Base-by-base conservation (phyloP, 116 monocot genomes). In the Cymodocea nodosa region DNA sequence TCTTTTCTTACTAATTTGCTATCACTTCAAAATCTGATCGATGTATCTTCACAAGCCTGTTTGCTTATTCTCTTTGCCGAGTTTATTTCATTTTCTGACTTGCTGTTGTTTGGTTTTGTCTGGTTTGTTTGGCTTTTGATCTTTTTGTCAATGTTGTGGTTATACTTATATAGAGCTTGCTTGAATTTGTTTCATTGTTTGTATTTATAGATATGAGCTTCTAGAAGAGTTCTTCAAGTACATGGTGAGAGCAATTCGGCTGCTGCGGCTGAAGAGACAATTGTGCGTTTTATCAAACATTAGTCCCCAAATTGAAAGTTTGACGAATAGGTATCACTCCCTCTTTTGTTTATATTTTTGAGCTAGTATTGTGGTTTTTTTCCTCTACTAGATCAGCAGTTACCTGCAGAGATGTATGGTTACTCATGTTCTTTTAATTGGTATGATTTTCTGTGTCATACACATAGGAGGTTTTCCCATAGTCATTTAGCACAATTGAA, bases 401-500 rank as follows among this genome's bases (percentile, higher is more conserved):
- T 56, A 56, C 22, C 22, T 56, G 18, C 20, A 20, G 23, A 23
- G 35, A 10, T 60, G 16, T 7, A 13, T 65, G 7, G 57, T 67
- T 67, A 16, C 24, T 54, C 7, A 16, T 63, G 35, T 44, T n/a
- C 20, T 48, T 68, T 35, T 52, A 54, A 53, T 37, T 34, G 52
- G 35, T 6, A 16, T 39, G 24, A 0, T 39, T 24, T 18, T 5
- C 11, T 24, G 49, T 50, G 2, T 70, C 2, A 35, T 44, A 48
- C 52, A 23, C 52, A 36, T 51, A 95, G 95, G 86, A 85, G 82
- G 62, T 98, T 98, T 50, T 78, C 86, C 17, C 73, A 82, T 56
- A 56, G 65, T 36, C 89, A 92, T 80, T 78, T 98, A 23, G 86
- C 84, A 5, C 92, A 92, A 60, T 39, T 98, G 63, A 98, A 84